phyloP scores from a whole-genome alignment of 768 basidiomycete genomes.

The Crucibulum laeve region DNA sequence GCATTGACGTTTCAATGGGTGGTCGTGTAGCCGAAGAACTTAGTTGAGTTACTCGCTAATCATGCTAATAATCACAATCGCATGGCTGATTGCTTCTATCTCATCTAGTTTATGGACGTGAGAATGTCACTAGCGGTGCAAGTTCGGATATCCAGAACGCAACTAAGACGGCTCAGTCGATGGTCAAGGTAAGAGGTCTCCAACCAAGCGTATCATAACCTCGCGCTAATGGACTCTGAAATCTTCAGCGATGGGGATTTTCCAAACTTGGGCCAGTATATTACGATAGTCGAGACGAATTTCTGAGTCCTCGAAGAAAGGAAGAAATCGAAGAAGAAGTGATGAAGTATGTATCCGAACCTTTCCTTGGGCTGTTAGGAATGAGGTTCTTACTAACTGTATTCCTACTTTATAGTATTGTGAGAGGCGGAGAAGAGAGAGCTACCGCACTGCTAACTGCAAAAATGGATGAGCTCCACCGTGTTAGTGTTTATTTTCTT shows the following conservation, averaged over 20 bases:
- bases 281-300: conserved; percentile 67
- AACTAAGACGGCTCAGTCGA: conserved; percentile 71
- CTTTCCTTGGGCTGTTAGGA: not conserved
- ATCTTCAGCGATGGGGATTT: conserved; percentile 66
- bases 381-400: not conserved
- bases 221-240: not conserved
- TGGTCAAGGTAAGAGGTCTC: conserved; percentile 74
- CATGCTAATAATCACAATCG: conserved; percentile 3
- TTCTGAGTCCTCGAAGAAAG: conserved; percentile 69
- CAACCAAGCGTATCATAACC: not conserved
- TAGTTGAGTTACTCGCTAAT: conserved; percentile 52
- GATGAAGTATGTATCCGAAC: conserved; percentile 49
- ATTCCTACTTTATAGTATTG: conserved; percentile 46
- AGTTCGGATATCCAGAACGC: conserved; percentile 83
- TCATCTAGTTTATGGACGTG: conserved; percentile 73
- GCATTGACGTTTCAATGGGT: conserved; percentile 90
- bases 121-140: conserved; percentile 89
- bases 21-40: conserved; percentile 95
- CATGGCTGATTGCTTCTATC: conserved; percentile 13
- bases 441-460: conserved; percentile 59
- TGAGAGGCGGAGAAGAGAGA: conserved; percentile 67
- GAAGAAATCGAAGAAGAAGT: conserved; percentile 90
- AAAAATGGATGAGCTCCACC: conserved; percentile 72
- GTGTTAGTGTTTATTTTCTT: conserved; percentile 34
- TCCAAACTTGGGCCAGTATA: conserved; percentile 84